Conservation (phyloP, 2,329 filamentous ascomycete genomes). For the Sordariomycetes sp. region DNA sequence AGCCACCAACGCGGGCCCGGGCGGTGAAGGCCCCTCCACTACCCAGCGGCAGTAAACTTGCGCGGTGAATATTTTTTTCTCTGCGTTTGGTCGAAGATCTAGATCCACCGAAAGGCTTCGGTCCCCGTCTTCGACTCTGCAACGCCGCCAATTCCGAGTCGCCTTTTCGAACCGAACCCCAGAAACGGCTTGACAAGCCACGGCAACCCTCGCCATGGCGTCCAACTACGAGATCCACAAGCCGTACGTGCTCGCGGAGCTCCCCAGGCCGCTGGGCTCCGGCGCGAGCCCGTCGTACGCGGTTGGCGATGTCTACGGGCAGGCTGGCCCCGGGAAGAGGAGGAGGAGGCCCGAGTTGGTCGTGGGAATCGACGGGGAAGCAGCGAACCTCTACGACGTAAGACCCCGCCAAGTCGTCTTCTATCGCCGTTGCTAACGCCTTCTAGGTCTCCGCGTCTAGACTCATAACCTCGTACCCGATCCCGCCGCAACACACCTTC, state of each 20-base stretch:
- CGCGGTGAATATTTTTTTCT: conserved; percentile 4
- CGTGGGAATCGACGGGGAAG: conserved; percentile 52
- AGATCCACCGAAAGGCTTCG: neutral
- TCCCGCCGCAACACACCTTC: conserved; percentile 51
- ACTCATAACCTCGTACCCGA: conserved; percentile 52
- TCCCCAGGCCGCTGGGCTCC: conserved; percentile 37
- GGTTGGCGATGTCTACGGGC: conserved; percentile 48
- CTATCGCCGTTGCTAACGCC: conserved; percentile 8
- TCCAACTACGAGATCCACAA: conserved; percentile 48
- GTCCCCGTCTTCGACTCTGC: neutral
- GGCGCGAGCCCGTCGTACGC: conserved; percentile 33
- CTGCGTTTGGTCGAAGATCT: neutral
- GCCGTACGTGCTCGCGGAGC: conserved; percentile 47
- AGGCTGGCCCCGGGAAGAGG: conserved; percentile 42
- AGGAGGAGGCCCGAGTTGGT: conserved; percentile 50
- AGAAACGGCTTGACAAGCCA: neutral
- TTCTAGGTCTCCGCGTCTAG: conserved; percentile 44
- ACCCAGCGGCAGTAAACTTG: neutral
- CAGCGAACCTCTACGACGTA: conserved; percentile 53
- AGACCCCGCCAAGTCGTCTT: conserved; percentile 11
- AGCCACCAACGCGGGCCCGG: neutral
- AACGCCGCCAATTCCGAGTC: neutral
- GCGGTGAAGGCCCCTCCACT: conserved; percentile 5
- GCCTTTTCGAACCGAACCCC: no score
- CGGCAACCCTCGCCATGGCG: conserved; percentile 27